phyloP scores from a whole-genome alignment of 2,329 filamentous ascomycete genomes.

The Penicillium hordei region DNA sequence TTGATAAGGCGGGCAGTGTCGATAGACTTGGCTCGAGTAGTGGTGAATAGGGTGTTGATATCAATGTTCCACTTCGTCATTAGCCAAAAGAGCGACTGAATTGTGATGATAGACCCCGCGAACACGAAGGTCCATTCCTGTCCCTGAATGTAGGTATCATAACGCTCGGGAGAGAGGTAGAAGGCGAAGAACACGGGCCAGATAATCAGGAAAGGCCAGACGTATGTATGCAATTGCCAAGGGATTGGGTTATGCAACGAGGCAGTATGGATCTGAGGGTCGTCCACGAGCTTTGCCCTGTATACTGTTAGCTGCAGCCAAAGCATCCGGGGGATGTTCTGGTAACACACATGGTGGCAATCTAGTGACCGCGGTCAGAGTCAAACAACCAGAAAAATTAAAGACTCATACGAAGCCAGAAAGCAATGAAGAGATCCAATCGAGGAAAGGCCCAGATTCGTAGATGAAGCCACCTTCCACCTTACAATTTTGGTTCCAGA shows the following conservation, averaged over 20 bases:
- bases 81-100: constrained; percentile 87
- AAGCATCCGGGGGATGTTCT: constrained; percentile 1
- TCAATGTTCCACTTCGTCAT: constrained; percentile 98
- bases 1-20: constrained; percentile 83
- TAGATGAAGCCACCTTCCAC: constrained; percentile 28
- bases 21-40: constrained; percentile 67
- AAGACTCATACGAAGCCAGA: constrained; percentile 27
- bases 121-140: constrained; percentile 98
- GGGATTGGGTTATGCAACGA: constrained; percentile 86
- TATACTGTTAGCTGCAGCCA: constrained; percentile 13
- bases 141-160: constrained; percentile 88
- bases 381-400: constrained; percentile 25
- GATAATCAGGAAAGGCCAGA: constrained; percentile 87
- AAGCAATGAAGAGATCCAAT: constrained; percentile 12
- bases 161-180: constrained; percentile 79
- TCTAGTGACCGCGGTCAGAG: constrained; percentile 33
- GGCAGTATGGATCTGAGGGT: constrained; percentile 81
- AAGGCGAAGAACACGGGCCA: constrained; percentile 91
- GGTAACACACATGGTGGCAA: constrained; percentile 35
- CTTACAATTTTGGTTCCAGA: constrained; percentile 23
- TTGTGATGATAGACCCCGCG: constrained; percentile 80
- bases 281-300: constrained; percentile 85
- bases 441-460: constrained; percentile 8
- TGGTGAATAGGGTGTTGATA: constrained; percentile 77
- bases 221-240: constrained; percentile 76